phyloP scores from a whole-genome alignment of 148 eudicot species.

The Arbutus unedo region DNA sequence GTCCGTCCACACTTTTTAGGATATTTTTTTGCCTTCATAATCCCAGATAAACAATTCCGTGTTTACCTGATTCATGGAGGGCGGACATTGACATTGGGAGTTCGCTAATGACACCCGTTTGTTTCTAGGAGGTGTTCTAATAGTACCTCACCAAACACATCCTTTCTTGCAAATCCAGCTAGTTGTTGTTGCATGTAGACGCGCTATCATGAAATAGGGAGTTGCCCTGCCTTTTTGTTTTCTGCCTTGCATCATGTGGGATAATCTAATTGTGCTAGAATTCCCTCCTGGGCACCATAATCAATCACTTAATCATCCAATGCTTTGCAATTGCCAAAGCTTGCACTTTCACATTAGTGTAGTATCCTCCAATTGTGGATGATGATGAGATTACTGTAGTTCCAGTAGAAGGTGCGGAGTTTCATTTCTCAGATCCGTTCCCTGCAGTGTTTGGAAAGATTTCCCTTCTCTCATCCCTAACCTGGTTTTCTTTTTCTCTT shows the following conservation, averaged over 20 bases:
- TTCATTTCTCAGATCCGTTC: not conserved
- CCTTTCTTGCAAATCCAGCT: not conserved
- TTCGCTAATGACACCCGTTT: slow-evolving; percentile 40
- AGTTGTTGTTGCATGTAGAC: not conserved
- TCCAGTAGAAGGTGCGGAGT: not conserved
- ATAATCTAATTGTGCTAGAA: not conserved
- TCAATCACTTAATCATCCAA: not conserved
- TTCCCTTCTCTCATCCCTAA: not conserved
- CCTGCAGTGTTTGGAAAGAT: not conserved
- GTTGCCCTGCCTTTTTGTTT: not conserved
- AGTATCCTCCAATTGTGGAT: not conserved
- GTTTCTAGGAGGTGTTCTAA: slow-evolving; percentile 33
- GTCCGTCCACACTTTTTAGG: not conserved
- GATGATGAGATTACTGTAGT: not conserved
- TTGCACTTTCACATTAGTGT: not conserved
- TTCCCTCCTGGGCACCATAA: not conserved
- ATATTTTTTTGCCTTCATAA: slow-evolving; percentile 31
- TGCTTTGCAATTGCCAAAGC: not conserved
- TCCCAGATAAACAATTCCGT: slow-evolving; percentile 27
- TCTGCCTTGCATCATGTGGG: not conserved
- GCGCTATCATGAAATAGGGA: not conserved
- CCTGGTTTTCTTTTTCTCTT: not conserved
- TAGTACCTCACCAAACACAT: slow-evolving; percentile 37
- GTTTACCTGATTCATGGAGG: slow-evolving; percentile 45
- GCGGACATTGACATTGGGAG: slow-evolving; percentile 27